A percentile compares a stretch with the other conserved stretches of the same genome.
Evolutionary conservation across 257 asterid genomes (phyloP).

Genomic region (Catharanthus roseus): DNA sequence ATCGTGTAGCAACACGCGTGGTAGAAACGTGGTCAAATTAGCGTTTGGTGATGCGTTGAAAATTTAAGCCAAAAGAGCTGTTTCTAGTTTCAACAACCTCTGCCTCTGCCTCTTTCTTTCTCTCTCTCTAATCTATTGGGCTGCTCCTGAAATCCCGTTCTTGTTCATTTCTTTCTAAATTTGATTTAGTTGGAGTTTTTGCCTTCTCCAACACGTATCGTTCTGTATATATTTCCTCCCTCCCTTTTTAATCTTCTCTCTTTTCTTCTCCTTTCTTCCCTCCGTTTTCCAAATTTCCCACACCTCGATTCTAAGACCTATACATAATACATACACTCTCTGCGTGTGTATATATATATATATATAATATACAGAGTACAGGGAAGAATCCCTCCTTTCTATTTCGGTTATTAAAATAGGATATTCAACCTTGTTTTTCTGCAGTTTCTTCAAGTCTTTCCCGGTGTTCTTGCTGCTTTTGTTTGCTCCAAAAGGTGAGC

Average conservation of each 20-base stretch:
- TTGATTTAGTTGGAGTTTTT: neutral
- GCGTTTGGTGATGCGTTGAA: conserved; percentile 14
- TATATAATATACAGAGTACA: neutral
- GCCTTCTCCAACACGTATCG: conserved; percentile 28
- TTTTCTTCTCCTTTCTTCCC: conserved; percentile 12
- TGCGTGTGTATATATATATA: neutral
- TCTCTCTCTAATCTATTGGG: no score
- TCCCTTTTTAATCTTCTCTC: conserved; percentile 6
- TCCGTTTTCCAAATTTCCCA: neutral
- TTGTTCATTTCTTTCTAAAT: neutral
- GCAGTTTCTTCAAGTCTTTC: conserved; percentile 28
- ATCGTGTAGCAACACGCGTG: neutral
- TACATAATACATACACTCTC: neutral
- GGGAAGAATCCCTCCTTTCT: conserved; percentile 5
- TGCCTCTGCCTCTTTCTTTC: no score
- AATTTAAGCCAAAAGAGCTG: neutral
- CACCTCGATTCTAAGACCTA: neutral
- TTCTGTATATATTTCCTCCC: neutral
- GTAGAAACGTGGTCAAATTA: conserved; percentile 16
- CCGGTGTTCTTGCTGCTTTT: conserved; percentile 11
- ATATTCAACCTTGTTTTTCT: conserved; percentile 1
- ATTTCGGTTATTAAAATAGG: neutral
- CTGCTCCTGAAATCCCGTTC: neutral
- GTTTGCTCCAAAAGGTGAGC: conserved; percentile 18
- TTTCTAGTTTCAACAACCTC: conserved; percentile 4